Evolutionary conservation across 345 rosid species (phyloP).

Genomic region (Geranium rotundifolium): DNA sequence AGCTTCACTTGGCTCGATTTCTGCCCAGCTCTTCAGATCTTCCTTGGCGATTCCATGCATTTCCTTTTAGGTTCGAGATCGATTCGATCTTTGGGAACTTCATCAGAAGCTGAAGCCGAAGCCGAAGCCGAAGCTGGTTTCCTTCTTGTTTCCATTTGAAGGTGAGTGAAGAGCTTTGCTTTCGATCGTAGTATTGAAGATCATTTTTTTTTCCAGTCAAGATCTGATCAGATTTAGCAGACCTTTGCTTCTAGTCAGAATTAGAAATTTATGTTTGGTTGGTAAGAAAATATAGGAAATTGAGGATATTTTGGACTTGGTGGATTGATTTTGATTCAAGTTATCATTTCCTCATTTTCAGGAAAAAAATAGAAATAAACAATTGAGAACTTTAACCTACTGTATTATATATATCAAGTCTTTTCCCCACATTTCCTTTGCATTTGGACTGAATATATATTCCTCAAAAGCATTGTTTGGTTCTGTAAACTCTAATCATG

Average conservation of each 20-base stretch:
- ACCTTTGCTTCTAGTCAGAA: constrained; percentile 8
- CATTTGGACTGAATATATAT: not conserved
- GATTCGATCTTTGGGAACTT: constrained; percentile 11
- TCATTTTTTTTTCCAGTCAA: not conserved
- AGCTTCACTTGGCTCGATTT: constrained; percentile 7
- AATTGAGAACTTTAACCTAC: not conserved
- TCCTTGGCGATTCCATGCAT: constrained; percentile 5
- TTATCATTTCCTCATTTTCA: not conserved
- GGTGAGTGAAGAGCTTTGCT: constrained; percentile 10
- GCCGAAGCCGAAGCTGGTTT: constrained; percentile 1
- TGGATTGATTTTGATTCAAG: not conserved
- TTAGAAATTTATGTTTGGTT: constrained; percentile 12
- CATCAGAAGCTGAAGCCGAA: constrained; percentile 8
- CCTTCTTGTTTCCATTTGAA: constrained; percentile 7
- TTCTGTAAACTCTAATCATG: not conserved
- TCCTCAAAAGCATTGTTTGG: not conserved
- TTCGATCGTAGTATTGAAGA: not conserved
- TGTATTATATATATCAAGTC: not conserved
- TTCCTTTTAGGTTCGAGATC: constrained; percentile 13
- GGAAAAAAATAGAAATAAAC: not conserved
- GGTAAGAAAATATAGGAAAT: constrained; percentile 12
- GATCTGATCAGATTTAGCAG: constrained; percentile 11
- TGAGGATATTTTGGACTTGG: not conserved
- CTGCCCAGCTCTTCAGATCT: constrained; percentile 11
- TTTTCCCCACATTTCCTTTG: not conserved